phyloP scores from a whole-genome alignment of 768 basidiomycete genomes.

The Sporobolomyces roseus region DNA sequence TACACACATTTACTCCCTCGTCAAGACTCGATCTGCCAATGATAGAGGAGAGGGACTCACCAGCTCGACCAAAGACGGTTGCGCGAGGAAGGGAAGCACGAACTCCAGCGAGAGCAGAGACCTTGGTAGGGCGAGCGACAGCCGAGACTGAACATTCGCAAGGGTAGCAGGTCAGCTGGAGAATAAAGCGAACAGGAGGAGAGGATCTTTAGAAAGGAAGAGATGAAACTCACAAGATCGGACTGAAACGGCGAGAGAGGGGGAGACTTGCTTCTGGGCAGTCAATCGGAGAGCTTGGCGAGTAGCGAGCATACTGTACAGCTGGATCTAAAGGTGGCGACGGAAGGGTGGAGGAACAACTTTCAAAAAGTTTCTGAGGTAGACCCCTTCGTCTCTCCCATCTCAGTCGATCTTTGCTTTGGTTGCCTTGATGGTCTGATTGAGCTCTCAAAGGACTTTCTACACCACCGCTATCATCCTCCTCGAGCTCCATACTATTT shows the following conservation, averaged over 20 bases:
- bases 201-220: not conserved
- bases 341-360: not conserved
- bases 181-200: not conserved
- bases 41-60: not conserved
- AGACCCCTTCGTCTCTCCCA: too few species aligned
- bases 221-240: slow-evolving; percentile 32
- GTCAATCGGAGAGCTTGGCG: slow-evolving; percentile 37
- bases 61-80: slow-evolving; percentile 19
- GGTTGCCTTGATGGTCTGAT: not conserved
- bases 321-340: not conserved
- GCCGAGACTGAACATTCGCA: slow-evolving; percentile 17
- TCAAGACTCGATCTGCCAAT: too few species aligned
- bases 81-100: slow-evolving; percentile 21
- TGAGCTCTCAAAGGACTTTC: too few species aligned
- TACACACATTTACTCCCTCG: not conserved
- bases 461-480: too few species aligned
- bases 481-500: too few species aligned
- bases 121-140: slow-evolving; percentile 23
- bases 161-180: not conserved
- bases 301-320: slow-evolving; percentile 32
- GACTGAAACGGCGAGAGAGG: slow-evolving; percentile 26
- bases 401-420: not conserved
- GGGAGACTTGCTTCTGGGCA: slow-evolving; percentile 21
- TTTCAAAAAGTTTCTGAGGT: not conserved
- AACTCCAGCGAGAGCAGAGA: slow-evolving; percentile 17